Evolutionary conservation across 75 land plant genomes (phyloP), one percentile per base, ranked within the genome.

Genomic region (Picea glauca): DNA sequence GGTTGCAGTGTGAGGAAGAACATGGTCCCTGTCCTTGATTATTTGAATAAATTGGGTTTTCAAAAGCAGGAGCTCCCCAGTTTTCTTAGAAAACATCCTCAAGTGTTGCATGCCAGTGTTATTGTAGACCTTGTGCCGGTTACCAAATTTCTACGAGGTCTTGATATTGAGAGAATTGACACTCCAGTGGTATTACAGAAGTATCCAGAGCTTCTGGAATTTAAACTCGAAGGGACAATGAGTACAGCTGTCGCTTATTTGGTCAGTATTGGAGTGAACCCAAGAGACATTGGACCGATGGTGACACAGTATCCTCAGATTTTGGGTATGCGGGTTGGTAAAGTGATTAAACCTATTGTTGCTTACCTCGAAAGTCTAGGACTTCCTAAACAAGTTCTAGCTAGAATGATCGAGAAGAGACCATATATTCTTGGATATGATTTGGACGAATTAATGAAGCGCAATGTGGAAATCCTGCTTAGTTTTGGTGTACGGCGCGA

Each of bases 161-260:
- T 95, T 56, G 98, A 88, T 78, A 88, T 95, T 2, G 93, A 86
- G 74, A 80, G 56, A 38, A 20, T 78, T 18, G 88, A 89, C 67
- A 78, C 91, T 60, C 84, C 88, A 20, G 82, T 78, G 62, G 93
- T 95, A 13, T 75, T 95, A 57, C 60, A 68, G 81, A 83, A 80
- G 75, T 95, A 93, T 80, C 96, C 96, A 0, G 92, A 95, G 35
- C 75, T 91, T 17, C 74, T 95, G 2, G 96, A 94, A 58, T 95
- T 90, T 79, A 89, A 91, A 79, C 86, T 84, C 0, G 98, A 95
- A 17, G 98, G 98, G 9, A 95, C 98, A 4, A 95, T 95, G 96
- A 95, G 98, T 82, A 95, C 98, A 20, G 88, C 96, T 0, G 91
- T 95, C 5, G 93, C 83, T 3, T 95, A 93, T 74, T 80, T 95